Evolutionary conservation across 371 early-diverging fungal genomes (phyloP).

Genomic region (Conidiobolus incongruus): DNA sequence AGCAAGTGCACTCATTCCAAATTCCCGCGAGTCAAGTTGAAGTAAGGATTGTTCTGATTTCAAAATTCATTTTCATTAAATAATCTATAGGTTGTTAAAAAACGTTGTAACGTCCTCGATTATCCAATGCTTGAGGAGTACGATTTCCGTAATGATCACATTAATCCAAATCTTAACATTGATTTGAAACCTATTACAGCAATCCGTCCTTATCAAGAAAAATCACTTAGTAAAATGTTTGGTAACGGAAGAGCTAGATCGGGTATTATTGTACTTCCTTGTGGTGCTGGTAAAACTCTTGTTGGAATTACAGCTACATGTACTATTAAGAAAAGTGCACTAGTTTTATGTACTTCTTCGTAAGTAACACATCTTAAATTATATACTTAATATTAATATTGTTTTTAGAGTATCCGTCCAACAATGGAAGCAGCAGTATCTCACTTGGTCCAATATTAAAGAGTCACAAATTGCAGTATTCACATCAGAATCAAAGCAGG

Average conservation of each 20-base stretch:
- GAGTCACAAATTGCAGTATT: too few species aligned
- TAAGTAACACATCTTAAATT: conserved; percentile 9
- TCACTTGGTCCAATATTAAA: conserved; percentile 85
- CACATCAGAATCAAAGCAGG: conserved; percentile 80
- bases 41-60: conserved; percentile 9
- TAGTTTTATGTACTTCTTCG: conserved; percentile 93
- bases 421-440: conserved; percentile 97
- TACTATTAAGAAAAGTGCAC: conserved; percentile 89
- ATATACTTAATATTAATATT: not conserved
- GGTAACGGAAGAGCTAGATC: conserved; percentile 95
- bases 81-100: conserved; percentile 32
- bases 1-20: conserved; percentile 70
- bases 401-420: conserved; percentile 87
- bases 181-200: conserved; percentile 89
- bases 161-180: conserved; percentile 74
- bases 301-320: conserved; percentile 99
- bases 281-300: conserved; percentile 98
- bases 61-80: not conserved
- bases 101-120: conserved; percentile 87
- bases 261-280: conserved; percentile 99
- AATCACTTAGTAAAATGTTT: conserved; percentile 97
- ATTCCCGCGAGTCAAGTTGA: conserved; percentile 62
- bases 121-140: conserved; percentile 99
- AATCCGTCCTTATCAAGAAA: conserved; percentile 98
- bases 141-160: conserved; percentile 88